Evolutionary conservation across 1,284 basidiomycete species (phyloP).

Genomic region (Waitea zeae): DNA sequence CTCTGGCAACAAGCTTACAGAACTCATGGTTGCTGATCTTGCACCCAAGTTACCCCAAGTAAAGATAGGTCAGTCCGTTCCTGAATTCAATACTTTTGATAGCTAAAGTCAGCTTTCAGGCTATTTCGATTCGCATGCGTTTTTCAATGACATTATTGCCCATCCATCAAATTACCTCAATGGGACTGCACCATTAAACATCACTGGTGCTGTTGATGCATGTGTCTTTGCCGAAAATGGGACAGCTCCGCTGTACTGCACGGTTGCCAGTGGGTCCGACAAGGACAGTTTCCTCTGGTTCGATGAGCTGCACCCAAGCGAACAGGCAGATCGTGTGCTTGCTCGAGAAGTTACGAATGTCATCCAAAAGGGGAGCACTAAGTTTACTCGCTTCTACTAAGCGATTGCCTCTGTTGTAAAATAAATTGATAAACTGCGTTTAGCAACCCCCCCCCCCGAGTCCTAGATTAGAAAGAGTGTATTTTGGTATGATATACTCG

Average conservation of each 20-base stretch:
- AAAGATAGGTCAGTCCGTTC: slow-evolving; percentile 15
- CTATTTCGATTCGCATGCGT: slow-evolving; percentile 16
- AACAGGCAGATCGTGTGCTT: slow-evolving; percentile 16
- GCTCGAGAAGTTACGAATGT: slow-evolving; percentile 13
- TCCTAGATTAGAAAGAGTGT: too few relatives aligned
- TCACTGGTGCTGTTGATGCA: slow-evolving; percentile 13
- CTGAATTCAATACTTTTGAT: neutral
- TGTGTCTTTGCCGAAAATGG: slow-evolving; percentile 12
- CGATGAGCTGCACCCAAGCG: slow-evolving; percentile 13
- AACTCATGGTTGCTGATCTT: slow-evolving; percentile 22
- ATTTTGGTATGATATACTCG: too few relatives aligned
- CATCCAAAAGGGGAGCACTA: too few relatives aligned
- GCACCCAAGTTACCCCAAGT: slow-evolving; percentile 16
- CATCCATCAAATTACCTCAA: slow-evolving; percentile 16
- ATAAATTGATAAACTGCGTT: too few relatives aligned
- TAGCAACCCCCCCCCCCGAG: too few relatives aligned
- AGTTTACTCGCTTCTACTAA: too few relatives aligned
- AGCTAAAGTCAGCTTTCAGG: neutral
- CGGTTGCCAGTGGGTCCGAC: slow-evolving; percentile 11
- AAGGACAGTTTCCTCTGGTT: slow-evolving; percentile 17
- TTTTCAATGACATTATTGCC: slow-evolving; percentile 17
- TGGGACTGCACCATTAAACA: slow-evolving; percentile 16
- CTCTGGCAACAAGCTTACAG: slow-evolving; percentile 22
- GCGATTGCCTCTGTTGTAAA: too few relatives aligned
- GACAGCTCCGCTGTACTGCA: slow-evolving; percentile 10